A percentile compares a stretch with the other conserved stretches of the same genome.
Conservation (phyloP, 768 basidiomycete species). For the Russula sp. region DNA sequence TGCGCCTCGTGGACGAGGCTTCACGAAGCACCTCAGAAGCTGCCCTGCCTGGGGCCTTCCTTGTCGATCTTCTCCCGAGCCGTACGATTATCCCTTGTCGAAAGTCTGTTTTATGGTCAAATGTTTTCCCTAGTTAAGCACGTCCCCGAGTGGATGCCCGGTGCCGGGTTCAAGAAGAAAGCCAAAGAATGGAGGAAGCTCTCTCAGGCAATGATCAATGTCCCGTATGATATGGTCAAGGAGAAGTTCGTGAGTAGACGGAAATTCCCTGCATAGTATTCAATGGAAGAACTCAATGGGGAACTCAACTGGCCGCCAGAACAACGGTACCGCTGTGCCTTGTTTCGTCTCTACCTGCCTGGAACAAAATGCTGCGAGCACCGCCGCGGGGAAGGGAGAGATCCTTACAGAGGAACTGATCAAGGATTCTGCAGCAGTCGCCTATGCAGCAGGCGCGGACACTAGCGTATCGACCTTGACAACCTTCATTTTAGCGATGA, state of each 20-base stretch:
- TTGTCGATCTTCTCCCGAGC: slow-evolving; percentile 27
- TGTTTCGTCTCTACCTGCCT: slow-evolving; percentile 21
- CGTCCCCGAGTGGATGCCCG: slow-evolving; percentile 29
- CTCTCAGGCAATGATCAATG: slow-evolving; percentile 23
- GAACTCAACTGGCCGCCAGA: neutral
- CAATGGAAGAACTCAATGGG: neutral
- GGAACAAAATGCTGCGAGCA: slow-evolving; percentile 14
- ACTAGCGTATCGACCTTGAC: slow-evolving; percentile 20
- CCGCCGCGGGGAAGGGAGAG: slow-evolving; percentile 15
- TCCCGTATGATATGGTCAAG: slow-evolving; percentile 25
- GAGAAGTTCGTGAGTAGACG: slow-evolving; percentile 16
- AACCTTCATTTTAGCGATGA: slow-evolving; percentile 27
- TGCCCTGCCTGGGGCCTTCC: slow-evolving; percentile 21
- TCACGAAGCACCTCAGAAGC: slow-evolving; percentile 18
- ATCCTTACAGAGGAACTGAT: slow-evolving; percentile 20
- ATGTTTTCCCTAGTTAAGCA: slow-evolving; percentile 21
- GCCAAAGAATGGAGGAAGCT: slow-evolving; percentile 23
- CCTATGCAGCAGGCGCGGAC: slow-evolving; percentile 22
- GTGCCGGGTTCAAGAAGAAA: slow-evolving; percentile 23
- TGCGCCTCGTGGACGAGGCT: slow-evolving; percentile 18
- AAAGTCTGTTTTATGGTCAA: neutral
- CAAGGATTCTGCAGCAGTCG: slow-evolving; percentile 21
- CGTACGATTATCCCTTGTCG: slow-evolving; percentile 16
- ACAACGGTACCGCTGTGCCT: slow-evolving; percentile 14
- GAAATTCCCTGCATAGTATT: neutral